These are phyloP conservation scores for Monilinia laxa DNA, from an alignment of 2,329 filamentous ascomycete genomes.

Conservation along the genomic window DNA sequence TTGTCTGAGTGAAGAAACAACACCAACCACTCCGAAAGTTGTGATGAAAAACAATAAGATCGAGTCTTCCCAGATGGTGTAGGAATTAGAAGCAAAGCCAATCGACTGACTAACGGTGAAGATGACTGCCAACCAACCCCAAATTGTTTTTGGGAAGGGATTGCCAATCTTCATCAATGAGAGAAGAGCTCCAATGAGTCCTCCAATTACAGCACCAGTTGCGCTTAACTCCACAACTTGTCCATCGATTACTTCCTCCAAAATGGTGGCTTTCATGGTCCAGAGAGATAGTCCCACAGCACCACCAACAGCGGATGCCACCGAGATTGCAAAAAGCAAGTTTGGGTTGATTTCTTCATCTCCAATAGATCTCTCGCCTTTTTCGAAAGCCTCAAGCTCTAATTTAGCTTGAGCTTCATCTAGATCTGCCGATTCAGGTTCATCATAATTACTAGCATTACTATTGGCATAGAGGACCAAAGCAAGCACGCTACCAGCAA, in stretches of 20 bases:
- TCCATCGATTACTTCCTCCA: slow-evolving; percentile 21
- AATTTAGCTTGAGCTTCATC: slow-evolving; percentile 59
- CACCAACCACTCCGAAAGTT: slow-evolving; percentile 78
- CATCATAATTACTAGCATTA: slow-evolving; percentile 55
- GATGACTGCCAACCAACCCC: slow-evolving; percentile 82
- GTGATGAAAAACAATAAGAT: slow-evolving; percentile 89
- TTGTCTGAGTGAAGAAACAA: slow-evolving; percentile 73
- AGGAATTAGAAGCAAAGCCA: slow-evolving; percentile 96
- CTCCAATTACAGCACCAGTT: slow-evolving; percentile 32
- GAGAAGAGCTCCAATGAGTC: slow-evolving; percentile 45
- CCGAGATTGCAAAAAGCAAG: slow-evolving; percentile 31
- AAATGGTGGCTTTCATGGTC: slow-evolving; percentile 23
- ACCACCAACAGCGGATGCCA: slow-evolving; percentile 35
- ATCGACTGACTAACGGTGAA: slow-evolving; percentile 86
- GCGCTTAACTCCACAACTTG: slow-evolving; percentile 32
- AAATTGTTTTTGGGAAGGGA: slow-evolving; percentile 70
- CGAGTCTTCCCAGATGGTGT: slow-evolving; percentile 97
- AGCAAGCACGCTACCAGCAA: slow-evolving; percentile 65
- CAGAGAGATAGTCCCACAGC: slow-evolving; percentile 31
- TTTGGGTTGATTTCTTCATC: slow-evolving; percentile 34
- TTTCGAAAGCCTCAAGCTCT: slow-evolving; percentile 47
- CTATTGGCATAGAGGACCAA: slow-evolving; percentile 71
- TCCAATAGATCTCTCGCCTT: slow-evolving; percentile 28
- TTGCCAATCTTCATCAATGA: slow-evolving; percentile 43
- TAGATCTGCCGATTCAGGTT: slow-evolving; percentile 57